These are phyloP conservation scores for Nigrospora osmanthi DNA, from an alignment of 2,329 filamentous ascomycete genomes.

Conservation along the genomic window DNA sequence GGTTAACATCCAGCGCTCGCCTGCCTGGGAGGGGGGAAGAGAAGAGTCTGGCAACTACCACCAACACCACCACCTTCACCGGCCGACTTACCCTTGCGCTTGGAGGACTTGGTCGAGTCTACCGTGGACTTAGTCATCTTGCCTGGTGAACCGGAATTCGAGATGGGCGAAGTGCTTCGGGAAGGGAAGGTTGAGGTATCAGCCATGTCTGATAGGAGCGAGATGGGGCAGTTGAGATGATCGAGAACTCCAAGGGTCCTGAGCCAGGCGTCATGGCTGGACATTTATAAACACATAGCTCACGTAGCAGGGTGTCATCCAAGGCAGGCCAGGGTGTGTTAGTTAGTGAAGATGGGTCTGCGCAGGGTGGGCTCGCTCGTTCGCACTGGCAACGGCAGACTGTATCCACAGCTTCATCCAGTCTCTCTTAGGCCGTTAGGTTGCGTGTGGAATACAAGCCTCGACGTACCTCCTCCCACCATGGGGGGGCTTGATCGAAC, in stretches of 20 bases:
- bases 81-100: slow-evolving; percentile 20
- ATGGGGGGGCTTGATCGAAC: too few species aligned
- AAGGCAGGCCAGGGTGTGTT: slow-evolving; percentile 2
- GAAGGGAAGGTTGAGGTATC: slow-evolving; percentile 3
- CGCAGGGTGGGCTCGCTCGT: not conserved
- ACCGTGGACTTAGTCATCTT: slow-evolving; percentile 15
- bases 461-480: too few species aligned
- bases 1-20: slow-evolving; percentile 1
- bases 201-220: slow-evolving; percentile 6
- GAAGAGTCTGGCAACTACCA: not conserved
- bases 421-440: too few species aligned
- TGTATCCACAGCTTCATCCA: not conserved
- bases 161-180: slow-evolving; percentile 5
- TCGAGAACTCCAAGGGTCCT: not conserved
- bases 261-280: slow-evolving; percentile 1
- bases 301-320: slow-evolving; percentile 2
- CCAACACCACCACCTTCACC: not conserved
- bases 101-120: slow-evolving; percentile 15
- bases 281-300: slow-evolving; percentile 2
- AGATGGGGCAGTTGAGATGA: slow-evolving; percentile 1
- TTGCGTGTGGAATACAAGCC: too few species aligned
- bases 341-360: slow-evolving; percentile 2
- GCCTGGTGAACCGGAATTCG: slow-evolving; percentile 2
- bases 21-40: not conserved
- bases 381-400: slow-evolving; percentile 1